Evolutionary conservation across 768 basidiomycete genomes (phyloP), one percentile per base, ranked within the genome.

Genomic region (Rhizopogon rudus): DNA sequence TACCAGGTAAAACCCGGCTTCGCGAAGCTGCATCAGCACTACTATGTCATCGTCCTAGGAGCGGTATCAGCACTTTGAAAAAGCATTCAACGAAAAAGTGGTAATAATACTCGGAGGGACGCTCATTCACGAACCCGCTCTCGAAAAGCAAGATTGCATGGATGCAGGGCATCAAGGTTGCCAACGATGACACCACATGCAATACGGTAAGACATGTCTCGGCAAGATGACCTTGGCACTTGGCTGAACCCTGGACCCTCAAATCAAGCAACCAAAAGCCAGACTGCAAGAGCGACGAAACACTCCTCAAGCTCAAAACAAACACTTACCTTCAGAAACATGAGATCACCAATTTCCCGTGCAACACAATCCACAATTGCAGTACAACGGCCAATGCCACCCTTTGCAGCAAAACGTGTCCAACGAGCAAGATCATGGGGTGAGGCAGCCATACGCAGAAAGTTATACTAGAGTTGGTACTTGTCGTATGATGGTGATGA

Each of bases 381-480:
- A 1, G 81, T 83, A 59, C 90, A 91, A 61, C 77, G 86, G 5
- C 91, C 91, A 52, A 93, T 91, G 13, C 91, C 91, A 0, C 91
- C 91, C 63, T 91, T 93, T 5, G 76, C 81, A 0, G 91, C 91
- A 66, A 93, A 93, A 40, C 91, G 77, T 9, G 86, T 87, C 91
- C 91, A 93, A 41, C 87, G 77, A 8, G 84, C 81, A 33, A 93
- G 79, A 52, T 91, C 87, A 33, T 75, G 69, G 31, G 31, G 8
- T 33, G 31, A 33, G 14, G 86, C 81, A 61, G 91, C 88, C 84
- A 92, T 86, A 5, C 5, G 46, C 17, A 14, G 7, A 13, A 20
- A 6, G 31, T 48, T 48, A 5, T 40, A 13, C 40, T 41, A 41
- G 17, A 41, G 17, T 12, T 41, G 3, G 46, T 35, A 8, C 20